A percentile compares a stretch with the other conserved stretches of the same genome.
Evolutionary conservation across 805 yeast genomes (phyloP).

Genomic region (Lipomyces yamanashiensis): DNA sequence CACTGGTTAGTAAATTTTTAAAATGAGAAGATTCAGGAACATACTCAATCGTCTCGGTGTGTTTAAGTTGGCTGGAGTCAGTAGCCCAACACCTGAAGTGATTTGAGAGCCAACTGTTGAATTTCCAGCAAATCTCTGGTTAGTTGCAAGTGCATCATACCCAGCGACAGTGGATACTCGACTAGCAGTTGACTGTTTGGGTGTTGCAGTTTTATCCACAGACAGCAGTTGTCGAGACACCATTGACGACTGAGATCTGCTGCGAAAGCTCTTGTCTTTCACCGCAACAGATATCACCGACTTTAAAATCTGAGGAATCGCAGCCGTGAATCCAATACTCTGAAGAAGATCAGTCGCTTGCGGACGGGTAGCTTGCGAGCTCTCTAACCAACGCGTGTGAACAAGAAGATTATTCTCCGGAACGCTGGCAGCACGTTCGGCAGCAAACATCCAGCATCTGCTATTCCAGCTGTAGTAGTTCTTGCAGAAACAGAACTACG

Average conservation of each 20-base stretch:
- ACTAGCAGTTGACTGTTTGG: conserved; percentile 1
- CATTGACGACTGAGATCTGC: conserved; percentile 9
- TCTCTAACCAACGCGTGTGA: conserved; percentile 26
- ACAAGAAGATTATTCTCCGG: conserved; percentile 22
- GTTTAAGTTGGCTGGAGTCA: conserved; percentile 11
- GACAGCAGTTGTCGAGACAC: conserved; percentile 10
- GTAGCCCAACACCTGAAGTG: conserved; percentile 1
- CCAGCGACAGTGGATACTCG: not conserved
- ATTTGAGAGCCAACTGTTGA: not conserved
- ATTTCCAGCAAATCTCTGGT: not conserved
- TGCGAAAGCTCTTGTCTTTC: conserved; percentile 9
- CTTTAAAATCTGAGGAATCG: conserved; percentile 6
- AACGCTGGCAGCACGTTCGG: not conserved
- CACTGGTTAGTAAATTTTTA: not conserved
- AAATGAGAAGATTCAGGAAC: not conserved
- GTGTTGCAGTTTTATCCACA: conserved; percentile 1
- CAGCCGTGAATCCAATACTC: not conserved
- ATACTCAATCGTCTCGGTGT: not conserved
- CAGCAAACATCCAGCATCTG: conserved; percentile 8
- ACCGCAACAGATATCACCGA: conserved; percentile 12
- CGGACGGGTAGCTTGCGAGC: conserved; percentile 17
- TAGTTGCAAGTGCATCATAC: not conserved
- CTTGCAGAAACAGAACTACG: not conserved
- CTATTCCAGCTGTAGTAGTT: not conserved
- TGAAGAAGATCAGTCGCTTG: not conserved